phyloP scores from a whole-genome alignment of 2,329 filamentous ascomycete species.

The Chaetomiaceae sp. region DNA sequence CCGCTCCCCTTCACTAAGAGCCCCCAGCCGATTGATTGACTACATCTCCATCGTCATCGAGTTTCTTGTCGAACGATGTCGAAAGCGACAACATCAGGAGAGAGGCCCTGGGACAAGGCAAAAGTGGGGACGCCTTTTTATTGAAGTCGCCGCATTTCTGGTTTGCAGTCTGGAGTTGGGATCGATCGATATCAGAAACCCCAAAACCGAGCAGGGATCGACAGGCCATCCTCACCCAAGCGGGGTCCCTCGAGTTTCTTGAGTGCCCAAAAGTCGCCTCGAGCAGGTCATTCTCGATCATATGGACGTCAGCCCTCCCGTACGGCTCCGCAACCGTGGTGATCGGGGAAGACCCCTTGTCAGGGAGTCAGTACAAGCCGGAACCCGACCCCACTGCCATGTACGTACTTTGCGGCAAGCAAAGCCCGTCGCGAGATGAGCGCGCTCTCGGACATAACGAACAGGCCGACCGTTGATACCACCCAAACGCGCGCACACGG shows the following conservation, averaged over 20 bases:
- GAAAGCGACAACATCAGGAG: no score
- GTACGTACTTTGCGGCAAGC: neutral
- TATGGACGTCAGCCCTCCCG: constrained; percentile 3
- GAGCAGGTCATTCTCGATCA: constrained; percentile 11
- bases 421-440: constrained; percentile 1
- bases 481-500: constrained; percentile 9
- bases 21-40: no score
- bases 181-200: neutral
- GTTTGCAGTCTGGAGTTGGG: no score
- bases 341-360: constrained; percentile 1
- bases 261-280: neutral
- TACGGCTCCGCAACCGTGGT: neutral
- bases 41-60: no score
- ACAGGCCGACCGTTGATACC: constrained; percentile 26
- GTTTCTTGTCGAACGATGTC: no score
- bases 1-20: no score
- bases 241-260: neutral
- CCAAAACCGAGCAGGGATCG: constrained; percentile 1
- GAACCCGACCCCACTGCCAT: constrained; percentile 6
- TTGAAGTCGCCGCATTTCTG: no score
- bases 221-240: neutral
- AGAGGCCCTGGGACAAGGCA: no score
- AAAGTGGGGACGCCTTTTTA: no score
- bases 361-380: neutral
- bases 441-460: constrained; percentile 40